Conservation (phyloP, 2,329 filamentous ascomycete species). For the Alternaria gansuensis region DNA sequence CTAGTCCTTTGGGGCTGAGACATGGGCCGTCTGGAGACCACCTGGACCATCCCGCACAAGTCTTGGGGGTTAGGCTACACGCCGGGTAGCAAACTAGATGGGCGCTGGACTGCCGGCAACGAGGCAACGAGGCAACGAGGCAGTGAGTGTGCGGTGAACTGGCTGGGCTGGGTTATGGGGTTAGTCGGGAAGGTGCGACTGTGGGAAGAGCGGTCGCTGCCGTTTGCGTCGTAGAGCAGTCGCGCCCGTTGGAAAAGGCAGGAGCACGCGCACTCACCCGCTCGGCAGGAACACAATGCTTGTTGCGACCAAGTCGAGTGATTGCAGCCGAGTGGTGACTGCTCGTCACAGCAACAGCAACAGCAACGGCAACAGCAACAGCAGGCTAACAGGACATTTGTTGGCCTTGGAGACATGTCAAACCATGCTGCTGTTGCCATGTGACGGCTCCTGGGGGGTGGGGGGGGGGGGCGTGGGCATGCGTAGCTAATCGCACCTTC, state of each 20-base stretch:
- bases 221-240: not conserved
- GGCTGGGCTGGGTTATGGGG: not conserved
- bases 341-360: not conserved
- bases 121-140: not conserved
- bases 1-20: no score
- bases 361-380: not conserved
- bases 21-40: no score
- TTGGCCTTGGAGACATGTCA: conserved; percentile 2
- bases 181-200: conserved; percentile 3
- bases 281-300: conserved; percentile 6
- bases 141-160: not conserved
- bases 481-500: conserved; percentile 21
- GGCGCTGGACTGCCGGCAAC: not conserved
- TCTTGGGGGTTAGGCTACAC: no score
- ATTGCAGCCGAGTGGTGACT: not conserved
- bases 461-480: conserved; percentile 11
- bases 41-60: no score
- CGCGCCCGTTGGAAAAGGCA: not conserved
- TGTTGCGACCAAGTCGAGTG: conserved; percentile 6
- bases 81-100: no score
- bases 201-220: conserved; percentile 1
- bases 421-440: conserved; percentile 12
- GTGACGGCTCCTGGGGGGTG: conserved; percentile 17
- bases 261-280: conserved; percentile 1
- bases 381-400: not conserved